Evolutionary conservation across 2,329 filamentous ascomycete species (phyloP), one percentile per base, ranked within the genome.

Genomic region (Alternaria angustiovoidea): DNA sequence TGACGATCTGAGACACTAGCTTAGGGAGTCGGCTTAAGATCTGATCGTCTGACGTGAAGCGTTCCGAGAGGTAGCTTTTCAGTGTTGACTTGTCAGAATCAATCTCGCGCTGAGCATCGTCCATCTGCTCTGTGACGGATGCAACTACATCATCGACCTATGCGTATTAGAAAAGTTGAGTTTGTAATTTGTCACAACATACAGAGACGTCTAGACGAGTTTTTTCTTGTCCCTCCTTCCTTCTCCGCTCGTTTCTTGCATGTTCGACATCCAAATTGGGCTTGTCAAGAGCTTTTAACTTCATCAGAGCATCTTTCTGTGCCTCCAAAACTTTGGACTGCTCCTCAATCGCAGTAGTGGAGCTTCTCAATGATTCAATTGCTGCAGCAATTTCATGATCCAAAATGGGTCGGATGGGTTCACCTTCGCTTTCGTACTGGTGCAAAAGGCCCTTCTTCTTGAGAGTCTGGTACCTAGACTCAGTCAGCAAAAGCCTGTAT

Each of bases 11-110:
- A 59, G 84, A 84, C 0, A 88, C 84, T 2, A 92, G 82, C 65
- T 90, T 90, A 70, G 90, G 87, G 3, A 92, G 79, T 59, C 88
- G 88, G 20, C 85, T 81, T 1, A 92, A 79, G 2, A 91, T 81
- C 62, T 86, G 87, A 70, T 92, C 89, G 61, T 92, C 89, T 1
- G 87, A 85, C 8, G 82, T 81, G 8, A 91, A 77, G 11, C 86
- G 75, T 16, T 79, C 79, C 22, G 83, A 81, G 0, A 88, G 78
- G 1, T 82, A 82, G 56, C 83, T 79, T 47, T 82, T 83, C 16
- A 89, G 73, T 3, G 78, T 77, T 2, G 80, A 74, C 4, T 80
- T 81, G 0, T 83, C 79, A 0, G 77, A 77, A 7, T 83, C 83
- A 6, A 75, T 75, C 41, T 88, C 85, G 61, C 85, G 83, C 67